Conservation (phyloP, 176 grass and related monocot genomes). For the Rhynchospora tenuis region DNA sequence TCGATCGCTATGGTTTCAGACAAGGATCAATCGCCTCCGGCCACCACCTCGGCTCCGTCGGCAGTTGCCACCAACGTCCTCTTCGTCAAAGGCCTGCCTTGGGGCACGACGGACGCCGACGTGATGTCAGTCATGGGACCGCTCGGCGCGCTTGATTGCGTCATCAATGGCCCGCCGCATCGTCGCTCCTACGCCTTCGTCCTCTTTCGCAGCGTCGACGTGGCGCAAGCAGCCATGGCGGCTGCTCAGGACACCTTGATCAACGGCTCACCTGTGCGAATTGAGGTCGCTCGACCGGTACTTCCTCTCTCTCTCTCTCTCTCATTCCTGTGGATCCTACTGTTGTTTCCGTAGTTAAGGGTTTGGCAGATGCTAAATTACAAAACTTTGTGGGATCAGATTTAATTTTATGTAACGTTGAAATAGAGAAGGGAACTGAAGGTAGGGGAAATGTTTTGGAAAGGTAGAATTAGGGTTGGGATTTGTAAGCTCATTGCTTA, state of each 20-base stretch:
- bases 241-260: conserved; percentile 44
- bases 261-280: conserved; percentile 41
- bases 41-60: not conserved
- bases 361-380: not conserved
- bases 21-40: not conserved
- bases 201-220: conserved; percentile 45
- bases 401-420: not conserved
- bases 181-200: conserved; percentile 72
- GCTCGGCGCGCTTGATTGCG: conserved; percentile 68
- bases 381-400: not conserved
- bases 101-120: not conserved
- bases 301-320: not conserved
- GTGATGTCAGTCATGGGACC: conserved; percentile 12
- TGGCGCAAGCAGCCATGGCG: conserved; percentile 47
- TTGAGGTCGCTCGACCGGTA: conserved; percentile 79
- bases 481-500: not conserved
- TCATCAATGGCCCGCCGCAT: conserved; percentile 30
- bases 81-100: conserved; percentile 10
- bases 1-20: not conserved
- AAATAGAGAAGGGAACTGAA: not conserved
- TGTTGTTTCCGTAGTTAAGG: not conserved
- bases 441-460: too few species aligned
- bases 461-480: not conserved
- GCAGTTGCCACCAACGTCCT: conserved; percentile 4
- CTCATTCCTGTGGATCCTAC: not conserved